Conservation (phyloP, 2,329 filamentous ascomycete species). For the Fusarium phyllophilum region DNA sequence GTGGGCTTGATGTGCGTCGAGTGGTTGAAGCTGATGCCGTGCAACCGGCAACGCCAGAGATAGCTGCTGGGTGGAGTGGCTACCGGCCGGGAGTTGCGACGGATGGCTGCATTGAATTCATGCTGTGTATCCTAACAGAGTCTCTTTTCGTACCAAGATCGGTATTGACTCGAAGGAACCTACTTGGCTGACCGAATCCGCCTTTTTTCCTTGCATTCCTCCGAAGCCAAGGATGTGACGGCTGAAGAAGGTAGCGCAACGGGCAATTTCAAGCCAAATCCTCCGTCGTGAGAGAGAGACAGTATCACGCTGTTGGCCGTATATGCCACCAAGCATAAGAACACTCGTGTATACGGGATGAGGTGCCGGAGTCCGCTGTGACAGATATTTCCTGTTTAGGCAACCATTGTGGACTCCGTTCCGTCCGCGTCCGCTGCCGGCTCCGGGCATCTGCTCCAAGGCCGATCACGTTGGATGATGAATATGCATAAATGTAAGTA, state of each 20-base stretch:
- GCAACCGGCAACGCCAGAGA: constrained; percentile 21
- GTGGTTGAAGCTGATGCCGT: constrained; percentile 31
- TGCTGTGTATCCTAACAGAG: constrained; percentile 6
- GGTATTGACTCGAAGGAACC: constrained; percentile 4
- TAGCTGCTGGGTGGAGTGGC: constrained; percentile 1
- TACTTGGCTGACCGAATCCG: constrained; percentile 1
- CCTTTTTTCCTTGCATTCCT: background rate
- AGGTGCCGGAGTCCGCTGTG: background rate
- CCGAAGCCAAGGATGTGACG: background rate
- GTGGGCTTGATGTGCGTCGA: constrained; percentile 5
- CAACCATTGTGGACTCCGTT: constrained; percentile 16
- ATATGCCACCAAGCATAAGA: background rate
- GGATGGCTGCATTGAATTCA: constrained; percentile 5
- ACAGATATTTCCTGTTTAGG: constrained; percentile 31
- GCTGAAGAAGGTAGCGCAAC: background rate
- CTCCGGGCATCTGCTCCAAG: constrained; percentile 1
- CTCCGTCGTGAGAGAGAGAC: background rate
- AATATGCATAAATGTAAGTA: background rate
- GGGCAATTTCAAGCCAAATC: background rate
- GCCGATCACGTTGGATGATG: constrained; percentile 6
- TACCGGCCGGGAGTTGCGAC: background rate
- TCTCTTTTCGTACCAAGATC: background rate
- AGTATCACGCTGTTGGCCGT: background rate
- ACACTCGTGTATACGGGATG: background rate
- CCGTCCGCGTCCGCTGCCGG: constrained; percentile 20